These are phyloP conservation scores for Backusella tuberculispora DNA, from an alignment of 192 early-diverging fungal species.

Conservation along the genomic window DNA sequence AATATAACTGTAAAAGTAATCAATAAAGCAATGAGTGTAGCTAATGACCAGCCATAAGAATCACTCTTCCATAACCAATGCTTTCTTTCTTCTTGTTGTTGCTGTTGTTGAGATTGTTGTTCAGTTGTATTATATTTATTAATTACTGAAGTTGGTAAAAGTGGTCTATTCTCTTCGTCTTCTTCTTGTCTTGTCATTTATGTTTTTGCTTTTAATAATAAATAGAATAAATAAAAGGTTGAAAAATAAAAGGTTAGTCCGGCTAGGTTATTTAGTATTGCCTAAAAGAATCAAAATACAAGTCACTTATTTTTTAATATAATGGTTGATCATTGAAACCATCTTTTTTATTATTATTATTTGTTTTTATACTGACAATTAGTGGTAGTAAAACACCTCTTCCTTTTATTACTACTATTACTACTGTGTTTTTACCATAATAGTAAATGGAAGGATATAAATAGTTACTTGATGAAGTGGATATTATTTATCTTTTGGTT, in stretches of 20 bases:
- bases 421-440: neutral
- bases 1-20: slow-evolving; percentile 28
- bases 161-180: slow-evolving; percentile 4
- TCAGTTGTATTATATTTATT: neutral
- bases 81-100: neutral
- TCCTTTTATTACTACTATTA: neutral
- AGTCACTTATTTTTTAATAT: too few relatives aligned
- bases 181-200: slow-evolving; percentile 3
- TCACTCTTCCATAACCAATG: slow-evolving; percentile 35
- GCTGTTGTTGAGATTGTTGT: neutral
- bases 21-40: slow-evolving; percentile 29
- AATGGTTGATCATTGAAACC: too few relatives aligned
- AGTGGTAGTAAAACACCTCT: neutral
- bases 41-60: slow-evolving; percentile 38
- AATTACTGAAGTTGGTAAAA: neutral
- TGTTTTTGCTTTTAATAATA: too few relatives aligned
- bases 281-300: too few relatives aligned
- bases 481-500: too few relatives aligned
- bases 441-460: too few relatives aligned
- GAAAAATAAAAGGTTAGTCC: neutral
- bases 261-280: too few relatives aligned
- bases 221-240: neutral
- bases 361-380: too few relatives aligned
- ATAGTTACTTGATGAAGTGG: too few relatives aligned
- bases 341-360: too few relatives aligned